Conservation (phyloP, 768 basidiomycete species). For the Boletus barrowsii region DNA sequence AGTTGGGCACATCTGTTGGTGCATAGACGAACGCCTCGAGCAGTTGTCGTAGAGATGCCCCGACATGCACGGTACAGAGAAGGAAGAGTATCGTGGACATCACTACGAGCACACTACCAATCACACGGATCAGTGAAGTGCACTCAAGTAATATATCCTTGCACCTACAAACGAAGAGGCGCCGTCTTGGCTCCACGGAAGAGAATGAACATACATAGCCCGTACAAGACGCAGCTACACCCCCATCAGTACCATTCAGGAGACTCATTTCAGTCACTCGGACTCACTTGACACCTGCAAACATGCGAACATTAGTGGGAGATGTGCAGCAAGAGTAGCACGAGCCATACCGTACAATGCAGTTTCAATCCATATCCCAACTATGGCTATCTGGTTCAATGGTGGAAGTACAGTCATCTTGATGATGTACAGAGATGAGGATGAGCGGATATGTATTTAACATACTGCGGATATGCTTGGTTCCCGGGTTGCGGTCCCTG, state of each 20-base stretch:
- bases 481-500: too few relatives aligned
- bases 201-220: not conserved
- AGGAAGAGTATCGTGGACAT: not conserved
- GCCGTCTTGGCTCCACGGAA: not conserved
- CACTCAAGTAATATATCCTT: not conserved
- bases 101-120: not conserved
- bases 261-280: too few relatives aligned
- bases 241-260: not conserved
- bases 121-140: not conserved
- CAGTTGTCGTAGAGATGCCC: not conserved
- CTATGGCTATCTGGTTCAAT: not conserved
- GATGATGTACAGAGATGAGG: not conserved
- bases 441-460: not conserved
- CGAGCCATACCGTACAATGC: not conserved
- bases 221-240: not conserved
- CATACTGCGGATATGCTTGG: too few relatives aligned
- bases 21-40: constrained; percentile 1
- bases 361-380: not conserved
- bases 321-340: not conserved
- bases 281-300: not conserved
- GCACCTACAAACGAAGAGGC: not conserved
- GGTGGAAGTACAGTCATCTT: not conserved
- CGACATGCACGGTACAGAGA: not conserved
- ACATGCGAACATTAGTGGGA: too few relatives aligned
- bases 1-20: not conserved